phyloP scores from a whole-genome alignment of 2,329 filamentous ascomycete species.

The Talaromyces sp. region DNA sequence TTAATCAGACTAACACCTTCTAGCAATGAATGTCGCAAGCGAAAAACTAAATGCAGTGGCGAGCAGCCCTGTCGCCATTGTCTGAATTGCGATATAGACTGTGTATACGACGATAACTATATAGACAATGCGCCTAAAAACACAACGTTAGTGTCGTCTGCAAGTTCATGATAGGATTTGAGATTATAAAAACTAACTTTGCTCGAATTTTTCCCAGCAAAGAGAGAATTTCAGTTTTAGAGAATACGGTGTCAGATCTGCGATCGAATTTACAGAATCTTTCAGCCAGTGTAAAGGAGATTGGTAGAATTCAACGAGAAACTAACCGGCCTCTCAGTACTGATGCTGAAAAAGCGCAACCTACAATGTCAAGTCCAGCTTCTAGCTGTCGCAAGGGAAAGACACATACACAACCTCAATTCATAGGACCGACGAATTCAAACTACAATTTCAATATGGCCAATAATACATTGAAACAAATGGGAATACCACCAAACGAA shows the following conservation, averaged over 20 bases:
- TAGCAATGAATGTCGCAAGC: not conserved
- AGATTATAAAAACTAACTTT: no score
- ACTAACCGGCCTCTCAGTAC: no score
- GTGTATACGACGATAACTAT: not conserved
- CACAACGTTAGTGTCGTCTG: not conserved
- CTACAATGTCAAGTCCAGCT: no score
- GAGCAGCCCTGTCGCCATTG: not conserved
- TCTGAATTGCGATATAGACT: not conserved
- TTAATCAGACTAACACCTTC: not conserved
- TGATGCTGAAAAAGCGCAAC: no score
- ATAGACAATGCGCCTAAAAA: not conserved
- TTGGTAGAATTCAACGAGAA: not conserved
- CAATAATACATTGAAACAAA: not conserved
- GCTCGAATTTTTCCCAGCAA: no score
- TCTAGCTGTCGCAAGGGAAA: not conserved
- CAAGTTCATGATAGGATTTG: no score
- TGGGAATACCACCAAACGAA: constrained; percentile 4
- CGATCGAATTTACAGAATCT: no score
- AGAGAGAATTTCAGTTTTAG: no score
- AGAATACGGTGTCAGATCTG: no score
- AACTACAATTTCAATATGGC: not conserved
- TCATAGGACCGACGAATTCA: constrained; percentile 7
- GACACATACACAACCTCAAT: not conserved
- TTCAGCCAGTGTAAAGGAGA: not conserved
- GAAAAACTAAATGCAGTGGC: not conserved